Percentiles rank a stretch among this genome's conserved stretches.
These are phyloP conservation scores for Aschersonia sp. DNA, from an alignment of 2,329 filamentous ascomycete species.

Conservation along the genomic window DNA sequence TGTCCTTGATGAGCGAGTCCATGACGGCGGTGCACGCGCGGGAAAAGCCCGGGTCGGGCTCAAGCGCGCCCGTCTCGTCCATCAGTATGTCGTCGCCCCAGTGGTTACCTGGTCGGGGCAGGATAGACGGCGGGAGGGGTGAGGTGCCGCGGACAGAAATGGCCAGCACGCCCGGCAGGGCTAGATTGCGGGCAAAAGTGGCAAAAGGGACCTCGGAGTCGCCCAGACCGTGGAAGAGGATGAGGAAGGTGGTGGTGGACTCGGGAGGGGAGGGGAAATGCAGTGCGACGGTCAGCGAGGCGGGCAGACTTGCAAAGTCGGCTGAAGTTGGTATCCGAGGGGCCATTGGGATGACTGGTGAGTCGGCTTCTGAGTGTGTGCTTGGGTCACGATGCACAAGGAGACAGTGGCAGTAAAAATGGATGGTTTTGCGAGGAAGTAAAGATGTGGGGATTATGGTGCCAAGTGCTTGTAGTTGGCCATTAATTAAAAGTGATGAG, in stretches of 20 bases:
- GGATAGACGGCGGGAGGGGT: constrained; percentile 53
- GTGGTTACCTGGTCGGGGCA: constrained; percentile 29
- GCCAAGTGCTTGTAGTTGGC: too few species aligned
- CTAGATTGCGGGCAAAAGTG: constrained; percentile 51
- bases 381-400: background rate
- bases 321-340: constrained; percentile 33
- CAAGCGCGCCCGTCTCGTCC: constrained; percentile 37
- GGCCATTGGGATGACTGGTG: constrained; percentile 18
- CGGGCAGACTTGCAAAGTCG: constrained; percentile 32
- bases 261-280: constrained; percentile 40
- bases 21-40: constrained; percentile 31
- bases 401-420: background rate
- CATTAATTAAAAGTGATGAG: too few species aligned
- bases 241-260: constrained; percentile 57
- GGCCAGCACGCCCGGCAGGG: constrained; percentile 63
- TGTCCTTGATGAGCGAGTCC: constrained; percentile 32
- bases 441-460: background rate
- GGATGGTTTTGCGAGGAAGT: background rate
- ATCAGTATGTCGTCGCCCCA: constrained; percentile 55
- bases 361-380: background rate
- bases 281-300: constrained; percentile 27
- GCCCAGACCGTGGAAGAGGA: constrained; percentile 76
- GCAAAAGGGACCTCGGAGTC: constrained; percentile 59
- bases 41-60: constrained; percentile 47
- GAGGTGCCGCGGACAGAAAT: constrained; percentile 60